These are phyloP conservation scores for Fraxinus anomala DNA, from an alignment of 257 asterid genomes.

Conservation along the genomic window DNA sequence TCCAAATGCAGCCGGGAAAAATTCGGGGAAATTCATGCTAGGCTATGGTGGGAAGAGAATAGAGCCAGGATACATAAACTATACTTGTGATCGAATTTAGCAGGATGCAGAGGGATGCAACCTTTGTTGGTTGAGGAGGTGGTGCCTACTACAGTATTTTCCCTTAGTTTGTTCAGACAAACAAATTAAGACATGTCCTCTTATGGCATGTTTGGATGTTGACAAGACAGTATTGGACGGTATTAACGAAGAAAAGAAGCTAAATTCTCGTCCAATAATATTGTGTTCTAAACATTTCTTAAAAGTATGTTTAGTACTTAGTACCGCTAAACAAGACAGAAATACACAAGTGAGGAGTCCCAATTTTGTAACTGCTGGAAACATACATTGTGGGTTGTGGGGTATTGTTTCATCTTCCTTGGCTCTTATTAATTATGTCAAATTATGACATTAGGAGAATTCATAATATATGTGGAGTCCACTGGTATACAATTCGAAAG, in stretches of 20 bases:
- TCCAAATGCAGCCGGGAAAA: constrained; percentile 52
- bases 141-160: background rate
- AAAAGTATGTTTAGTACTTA: background rate
- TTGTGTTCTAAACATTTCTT: background rate
- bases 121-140: constrained; percentile 8
- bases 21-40: constrained; percentile 60
- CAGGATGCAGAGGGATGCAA: constrained; percentile 9
- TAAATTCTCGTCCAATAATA: background rate
- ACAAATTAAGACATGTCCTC: background rate
- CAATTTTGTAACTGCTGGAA: background rate
- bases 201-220: background rate
- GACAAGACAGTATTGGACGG: background rate
- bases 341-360: background rate
- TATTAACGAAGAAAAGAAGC: background rate
- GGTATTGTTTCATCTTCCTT: background rate
- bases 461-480: background rate
- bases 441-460: background rate
- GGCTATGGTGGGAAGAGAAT: constrained; percentile 68
- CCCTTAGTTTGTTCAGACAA: background rate
- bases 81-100: constrained; percentile 35
- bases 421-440: background rate
- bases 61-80: constrained; percentile 57
- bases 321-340: background rate
- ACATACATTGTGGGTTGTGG: background rate
- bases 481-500: constrained; percentile 1